Percentiles rank a stretch among this genome's conserved stretches.
These are phyloP conservation scores for Benincasa hispida DNA, from an alignment of 306 rosid species.

Conservation along the genomic window DNA sequence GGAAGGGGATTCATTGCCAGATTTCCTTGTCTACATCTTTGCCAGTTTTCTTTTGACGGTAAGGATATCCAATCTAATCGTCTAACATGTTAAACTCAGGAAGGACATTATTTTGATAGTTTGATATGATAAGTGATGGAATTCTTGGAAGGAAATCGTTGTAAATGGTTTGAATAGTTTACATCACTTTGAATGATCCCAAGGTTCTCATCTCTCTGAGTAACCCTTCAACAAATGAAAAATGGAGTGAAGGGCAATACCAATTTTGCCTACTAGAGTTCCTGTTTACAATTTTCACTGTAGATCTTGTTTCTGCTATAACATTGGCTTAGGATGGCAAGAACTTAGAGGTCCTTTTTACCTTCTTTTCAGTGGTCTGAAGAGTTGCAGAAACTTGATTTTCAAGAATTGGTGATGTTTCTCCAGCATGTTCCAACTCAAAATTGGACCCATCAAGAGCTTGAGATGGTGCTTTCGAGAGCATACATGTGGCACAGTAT, in stretches of 20 bases:
- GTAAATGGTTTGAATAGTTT: neutral
- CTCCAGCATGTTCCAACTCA: slow-evolving; percentile 96
- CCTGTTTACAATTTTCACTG: neutral
- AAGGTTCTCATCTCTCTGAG: neutral
- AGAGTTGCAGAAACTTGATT: slow-evolving; percentile 74
- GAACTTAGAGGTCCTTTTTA: neutral
- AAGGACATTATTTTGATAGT: neutral
- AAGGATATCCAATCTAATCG: slow-evolving; percentile 12
- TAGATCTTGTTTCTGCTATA: neutral
- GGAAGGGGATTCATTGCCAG: slow-evolving; percentile 94
- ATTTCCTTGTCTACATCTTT: slow-evolving; percentile 92
- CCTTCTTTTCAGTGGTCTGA: slow-evolving; percentile 76
- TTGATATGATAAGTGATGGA: neutral
- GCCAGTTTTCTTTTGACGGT: slow-evolving; percentile 98
- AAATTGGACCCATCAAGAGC: slow-evolving; percentile 86
- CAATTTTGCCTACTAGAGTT: neutral
- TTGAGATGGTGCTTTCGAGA: slow-evolving; percentile 93
- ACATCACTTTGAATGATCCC: neutral
- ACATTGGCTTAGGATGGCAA: neutral
- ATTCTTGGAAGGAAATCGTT: neutral
- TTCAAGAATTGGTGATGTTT: slow-evolving; percentile 95
- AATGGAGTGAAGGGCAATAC: neutral
- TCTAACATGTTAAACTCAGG: neutral
- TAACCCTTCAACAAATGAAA: neutral
- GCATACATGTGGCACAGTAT: slow-evolving; percentile 99